Evolutionary conservation across 768 basidiomycete species (phyloP).

Genomic region (Suillus paluster): DNA sequence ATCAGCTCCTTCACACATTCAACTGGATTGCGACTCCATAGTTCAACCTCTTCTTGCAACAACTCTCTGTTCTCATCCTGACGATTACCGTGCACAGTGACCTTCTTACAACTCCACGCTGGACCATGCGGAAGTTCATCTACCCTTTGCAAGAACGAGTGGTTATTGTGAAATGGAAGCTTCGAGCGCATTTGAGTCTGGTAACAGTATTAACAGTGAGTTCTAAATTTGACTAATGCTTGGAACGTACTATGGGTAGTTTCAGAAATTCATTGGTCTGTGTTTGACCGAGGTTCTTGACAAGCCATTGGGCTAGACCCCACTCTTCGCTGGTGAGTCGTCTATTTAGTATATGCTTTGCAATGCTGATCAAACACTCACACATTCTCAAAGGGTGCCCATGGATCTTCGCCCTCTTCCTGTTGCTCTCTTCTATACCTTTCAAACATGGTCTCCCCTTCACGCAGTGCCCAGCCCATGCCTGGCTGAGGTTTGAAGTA

Average conservation of each 20-base stretch:
- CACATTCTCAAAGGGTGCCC: constrained; percentile 1
- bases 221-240: neutral
- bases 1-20: constrained; percentile 30
- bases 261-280: constrained; percentile 38
- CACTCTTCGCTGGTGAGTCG: constrained; percentile 35
- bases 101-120: constrained; percentile 24
- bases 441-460: no score
- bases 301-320: constrained; percentile 39
- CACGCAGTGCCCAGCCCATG: no score
- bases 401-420: neutral
- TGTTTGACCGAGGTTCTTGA: constrained; percentile 30
- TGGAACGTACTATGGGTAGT: constrained; percentile 26
- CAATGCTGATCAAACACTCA: neutral
- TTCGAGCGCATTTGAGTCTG: constrained; percentile 11
- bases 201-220: neutral
- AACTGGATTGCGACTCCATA: constrained; percentile 30
- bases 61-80: constrained; percentile 14
- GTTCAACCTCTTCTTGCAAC: constrained; percentile 22
- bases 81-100: constrained; percentile 23
- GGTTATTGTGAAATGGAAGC: constrained; percentile 31
- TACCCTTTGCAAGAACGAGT: constrained; percentile 24
- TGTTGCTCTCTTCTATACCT: neutral
- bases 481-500: neutral
- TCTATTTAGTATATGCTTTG: neutral
- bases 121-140: constrained; percentile 26